Base-by-base conservation (phyloP, 495 filamentous ascomycete species). In the Apiosordaria backusii region DNA sequence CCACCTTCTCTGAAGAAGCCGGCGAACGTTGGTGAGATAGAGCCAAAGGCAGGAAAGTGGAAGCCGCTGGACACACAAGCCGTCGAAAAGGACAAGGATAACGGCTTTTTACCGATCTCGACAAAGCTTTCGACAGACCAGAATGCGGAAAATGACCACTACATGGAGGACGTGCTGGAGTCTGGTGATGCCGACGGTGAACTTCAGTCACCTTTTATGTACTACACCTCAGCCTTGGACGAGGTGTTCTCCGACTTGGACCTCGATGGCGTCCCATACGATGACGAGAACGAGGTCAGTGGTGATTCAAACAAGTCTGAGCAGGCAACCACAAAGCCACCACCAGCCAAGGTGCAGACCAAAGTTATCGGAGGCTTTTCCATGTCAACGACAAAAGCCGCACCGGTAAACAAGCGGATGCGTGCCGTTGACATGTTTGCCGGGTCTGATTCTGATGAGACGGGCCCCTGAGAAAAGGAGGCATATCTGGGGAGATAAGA, bases 391-490 rank as follows among this genome's bases (percentile, higher is more conserved):
- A 68, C 66, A 23, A 74, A 74, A 24, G 55, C 73, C 4, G 70
- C 73, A 60, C 57, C 75, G 64, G 65, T 76, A 18, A 74, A 67
- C 65, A 86, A 85, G 68, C 86, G 93, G 59, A 91, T 92, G 74
- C 91, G 87, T 68, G 93, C 93, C 4, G 92, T 92, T 72, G 93
- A 97, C 73, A 96, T 97, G 92, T 97, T 97, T 85, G 93, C 90
- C 18, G 89, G 86, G 71, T 82, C 80, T 2, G 81, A 80, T 59
- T 82, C 80, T 10, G 80, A 81, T 9, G 72, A 45, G 35, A 45
- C 69, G 22, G 76, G 5, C 59, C 15, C 60, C 45, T 68, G 25
- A 45, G 5, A 45, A 45, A 45, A 0, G 13, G 35, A 45, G 35
- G 26, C 19, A 21, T 4, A 1, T 3, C 23, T 19, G 19, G 9